Percentiles rank a stretch among this genome's conserved stretches.
These are phyloP conservation scores for Agaricales sp. DNA, from an alignment of 1,284 basidiomycete species.

Conservation along the genomic window DNA sequence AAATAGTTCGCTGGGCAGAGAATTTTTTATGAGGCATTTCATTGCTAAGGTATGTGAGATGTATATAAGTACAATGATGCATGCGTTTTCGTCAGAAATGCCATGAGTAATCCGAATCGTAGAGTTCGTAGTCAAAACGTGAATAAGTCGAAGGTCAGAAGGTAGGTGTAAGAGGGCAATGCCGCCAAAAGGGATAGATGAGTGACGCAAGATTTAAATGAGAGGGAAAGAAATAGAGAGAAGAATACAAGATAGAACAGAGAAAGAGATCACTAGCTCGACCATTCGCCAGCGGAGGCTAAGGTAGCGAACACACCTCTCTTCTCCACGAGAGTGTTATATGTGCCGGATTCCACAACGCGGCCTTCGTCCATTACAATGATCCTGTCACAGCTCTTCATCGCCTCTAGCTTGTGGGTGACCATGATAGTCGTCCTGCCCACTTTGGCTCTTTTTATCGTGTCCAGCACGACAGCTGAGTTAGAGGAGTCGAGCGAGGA, in stretches of 20 bases:
- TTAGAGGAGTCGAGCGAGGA: conserved; percentile 82
- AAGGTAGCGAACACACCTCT: conserved; percentile 76
- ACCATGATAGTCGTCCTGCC: conserved; percentile 83
- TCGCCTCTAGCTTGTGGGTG: conserved; percentile 87
- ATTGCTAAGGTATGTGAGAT: not conserved
- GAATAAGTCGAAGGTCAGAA: not conserved
- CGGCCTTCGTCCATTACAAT: conserved; percentile 72
- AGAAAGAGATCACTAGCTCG: not conserved
- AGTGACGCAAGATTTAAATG: not conserved
- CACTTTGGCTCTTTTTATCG: conserved; percentile 53
- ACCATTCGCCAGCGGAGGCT: conserved; percentile 83
- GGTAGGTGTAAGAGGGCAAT: not conserved
- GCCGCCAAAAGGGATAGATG: not conserved
- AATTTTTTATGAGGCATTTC: not conserved
- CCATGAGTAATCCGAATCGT: conserved; percentile 1
- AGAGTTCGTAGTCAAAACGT: conserved; percentile 1
- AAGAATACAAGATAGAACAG: conserved; percentile 3
- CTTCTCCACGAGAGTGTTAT: conserved; percentile 55
- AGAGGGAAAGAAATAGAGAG: not conserved
- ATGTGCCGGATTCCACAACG: conserved; percentile 76
- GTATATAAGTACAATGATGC: conserved; percentile 1
- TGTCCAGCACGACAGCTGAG: conserved; percentile 71
- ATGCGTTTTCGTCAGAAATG: conserved; percentile 1
- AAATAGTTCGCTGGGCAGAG: too few species aligned
- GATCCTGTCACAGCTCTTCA: conserved; percentile 88